Evolutionary conservation across 148 eudicot species (phyloP).

Genomic region (Hydrangea macrophylla): DNA sequence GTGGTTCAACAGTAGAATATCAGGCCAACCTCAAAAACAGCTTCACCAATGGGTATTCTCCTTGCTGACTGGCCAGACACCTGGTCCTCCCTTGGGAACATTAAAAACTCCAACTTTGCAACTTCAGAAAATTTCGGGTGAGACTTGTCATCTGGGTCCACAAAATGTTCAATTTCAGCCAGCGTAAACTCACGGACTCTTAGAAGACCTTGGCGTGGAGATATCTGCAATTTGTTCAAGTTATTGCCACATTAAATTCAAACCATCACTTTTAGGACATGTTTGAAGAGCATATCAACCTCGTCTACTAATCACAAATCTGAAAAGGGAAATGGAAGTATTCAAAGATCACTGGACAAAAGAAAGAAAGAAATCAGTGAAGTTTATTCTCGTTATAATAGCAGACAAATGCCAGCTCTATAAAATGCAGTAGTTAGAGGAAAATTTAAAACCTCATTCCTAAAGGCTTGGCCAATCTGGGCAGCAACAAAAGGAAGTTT

Average conservation of each 20-base stretch:
- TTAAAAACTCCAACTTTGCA: constrained; percentile 64
- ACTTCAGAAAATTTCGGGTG: constrained; percentile 81
- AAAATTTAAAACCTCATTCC: constrained; percentile 65
- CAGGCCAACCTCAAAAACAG: constrained; percentile 67
- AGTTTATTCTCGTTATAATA: too few relatives aligned
- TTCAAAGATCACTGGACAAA: too few relatives aligned
- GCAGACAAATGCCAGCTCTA: neutral
- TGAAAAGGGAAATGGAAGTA: neutral
- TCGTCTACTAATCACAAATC: neutral
- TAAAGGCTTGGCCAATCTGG: constrained; percentile 95
- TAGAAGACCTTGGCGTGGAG: constrained; percentile 93
- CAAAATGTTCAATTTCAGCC: too few relatives aligned
- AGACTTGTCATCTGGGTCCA: constrained; percentile 88
- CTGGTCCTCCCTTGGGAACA: constrained; percentile 95
- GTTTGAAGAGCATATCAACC: neutral
- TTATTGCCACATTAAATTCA: constrained; percentile 4
- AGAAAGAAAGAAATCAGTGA: too few relatives aligned
- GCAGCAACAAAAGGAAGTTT: too few relatives aligned
- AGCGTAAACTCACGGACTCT: constrained; percentile 95
- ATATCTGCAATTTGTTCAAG: constrained; percentile 51
- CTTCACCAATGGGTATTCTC: constrained; percentile 59
- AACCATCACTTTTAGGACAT: neutral
- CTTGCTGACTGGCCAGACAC: constrained; percentile 76
- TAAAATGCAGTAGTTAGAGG: constrained; percentile 1
- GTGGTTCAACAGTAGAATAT: neutral